Conservation (phyloP, 1,284 basidiomycete species). For the Cryptococcus floricola region DNA sequence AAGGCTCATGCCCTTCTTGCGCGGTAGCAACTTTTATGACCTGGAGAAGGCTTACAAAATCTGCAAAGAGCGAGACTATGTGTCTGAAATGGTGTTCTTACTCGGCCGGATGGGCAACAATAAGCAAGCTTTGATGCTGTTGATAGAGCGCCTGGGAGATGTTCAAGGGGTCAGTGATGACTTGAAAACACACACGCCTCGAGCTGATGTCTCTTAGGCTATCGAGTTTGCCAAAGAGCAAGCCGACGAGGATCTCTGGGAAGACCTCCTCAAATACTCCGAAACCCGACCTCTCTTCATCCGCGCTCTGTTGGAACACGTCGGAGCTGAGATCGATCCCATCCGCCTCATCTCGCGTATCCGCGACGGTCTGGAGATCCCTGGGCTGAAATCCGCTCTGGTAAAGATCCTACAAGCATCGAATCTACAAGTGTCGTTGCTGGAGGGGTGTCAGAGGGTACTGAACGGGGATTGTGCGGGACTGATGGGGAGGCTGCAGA, state of each 20-base stretch:
- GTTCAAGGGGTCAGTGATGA: slow-evolving; percentile 66
- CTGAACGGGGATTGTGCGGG: slow-evolving; percentile 73
- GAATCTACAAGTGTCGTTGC: slow-evolving; percentile 71
- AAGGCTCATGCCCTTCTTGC: slow-evolving; percentile 82
- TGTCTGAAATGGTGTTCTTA: slow-evolving; percentile 96
- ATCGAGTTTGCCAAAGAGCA: slow-evolving; percentile 99
- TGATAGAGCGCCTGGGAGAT: slow-evolving; percentile 91
- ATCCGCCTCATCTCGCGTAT: slow-evolving; percentile 90
- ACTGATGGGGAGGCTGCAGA: slow-evolving; percentile 66
- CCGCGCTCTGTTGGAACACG: slow-evolving; percentile 87
- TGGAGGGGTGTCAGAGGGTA: slow-evolving; percentile 86
- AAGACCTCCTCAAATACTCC: slow-evolving; percentile 88
- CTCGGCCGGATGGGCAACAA: slow-evolving; percentile 97
- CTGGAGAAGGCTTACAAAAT: slow-evolving; percentile 83
- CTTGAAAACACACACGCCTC: background rate
- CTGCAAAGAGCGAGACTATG: slow-evolving; percentile 78
- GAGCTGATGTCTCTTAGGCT: slow-evolving; percentile 56
- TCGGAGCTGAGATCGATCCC: slow-evolving; percentile 93
- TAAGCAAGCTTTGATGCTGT: slow-evolving; percentile 86
- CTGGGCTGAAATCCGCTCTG: slow-evolving; percentile 85
- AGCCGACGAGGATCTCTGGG: slow-evolving; percentile 96
- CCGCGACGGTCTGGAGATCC: slow-evolving; percentile 92
- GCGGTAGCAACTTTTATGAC: slow-evolving; percentile 87
- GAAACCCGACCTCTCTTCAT: slow-evolving; percentile 97
- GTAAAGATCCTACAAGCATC: slow-evolving; percentile 98